These are phyloP conservation scores for Xylaria arbuscula DNA, from an alignment of 2,329 filamentous ascomycete species.

Conservation along the genomic window DNA sequence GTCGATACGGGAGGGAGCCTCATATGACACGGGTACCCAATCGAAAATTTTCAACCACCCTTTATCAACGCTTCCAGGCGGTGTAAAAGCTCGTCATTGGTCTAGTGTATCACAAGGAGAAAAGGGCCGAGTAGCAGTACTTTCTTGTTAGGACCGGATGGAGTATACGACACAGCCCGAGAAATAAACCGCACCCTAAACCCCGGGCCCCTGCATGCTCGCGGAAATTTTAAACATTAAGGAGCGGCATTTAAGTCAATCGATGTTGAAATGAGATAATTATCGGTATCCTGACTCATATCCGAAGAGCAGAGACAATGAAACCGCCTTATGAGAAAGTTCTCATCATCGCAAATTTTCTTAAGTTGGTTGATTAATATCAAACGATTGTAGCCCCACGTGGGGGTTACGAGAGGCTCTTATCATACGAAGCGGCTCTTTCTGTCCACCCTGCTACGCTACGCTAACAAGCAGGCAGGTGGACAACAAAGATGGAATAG, in stretches of 20 bases:
- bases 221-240: neutral
- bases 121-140: slow-evolving; percentile 18
- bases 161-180: neutral
- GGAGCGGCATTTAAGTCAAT: neutral
- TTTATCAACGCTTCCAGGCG: slow-evolving; percentile 5
- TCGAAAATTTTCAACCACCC: slow-evolving; percentile 28
- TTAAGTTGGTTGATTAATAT: neutral
- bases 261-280: neutral
- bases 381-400: neutral
- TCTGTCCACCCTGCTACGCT: neutral
- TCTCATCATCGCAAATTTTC: neutral
- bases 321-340: neutral
- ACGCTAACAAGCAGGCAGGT: neutral
- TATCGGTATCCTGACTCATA: neutral
- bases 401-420: slow-evolving; percentile 13
- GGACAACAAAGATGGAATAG: neutral
- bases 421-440: neutral
- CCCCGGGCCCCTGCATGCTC: neutral
- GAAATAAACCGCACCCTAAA: slow-evolving; percentile 7
- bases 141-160: neutral
- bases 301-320: neutral
- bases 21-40: neutral
- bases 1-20: slow-evolving; percentile 9
- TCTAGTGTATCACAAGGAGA: neutral
- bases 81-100: slow-evolving; percentile 12